Conservation (phyloP, 495 filamentous ascomycete genomes). For the Bombardia bombarda region DNA sequence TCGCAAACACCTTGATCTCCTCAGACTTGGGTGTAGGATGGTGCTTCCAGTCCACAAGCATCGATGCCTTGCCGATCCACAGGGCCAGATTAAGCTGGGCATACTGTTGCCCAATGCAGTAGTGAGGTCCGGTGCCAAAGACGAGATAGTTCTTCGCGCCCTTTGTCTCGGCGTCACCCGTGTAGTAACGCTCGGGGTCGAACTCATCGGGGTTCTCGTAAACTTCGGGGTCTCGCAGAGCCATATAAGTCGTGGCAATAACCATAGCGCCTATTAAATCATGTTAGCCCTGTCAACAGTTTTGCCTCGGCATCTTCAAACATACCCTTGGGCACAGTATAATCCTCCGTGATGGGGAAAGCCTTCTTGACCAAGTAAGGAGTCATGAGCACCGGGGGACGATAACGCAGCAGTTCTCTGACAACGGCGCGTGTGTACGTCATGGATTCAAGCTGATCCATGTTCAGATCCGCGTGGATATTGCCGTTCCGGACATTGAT, state of each 20-base stretch:
- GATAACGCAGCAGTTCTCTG: constrained; percentile 89
- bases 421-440: constrained; percentile 88
- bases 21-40: constrained; percentile 71
- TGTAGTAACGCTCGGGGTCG: constrained; percentile 88
- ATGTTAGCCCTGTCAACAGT: not conserved
- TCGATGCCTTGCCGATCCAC: constrained; percentile 90
- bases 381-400: constrained; percentile 96
- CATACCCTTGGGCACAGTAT: constrained; percentile 77
- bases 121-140: constrained; percentile 93
- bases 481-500: constrained; percentile 70
- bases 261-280: constrained; percentile 64
- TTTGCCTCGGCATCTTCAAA: not conserved
- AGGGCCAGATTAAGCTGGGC: constrained; percentile 83
- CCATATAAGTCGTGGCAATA: constrained; percentile 81
- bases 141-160: constrained; percentile 96
- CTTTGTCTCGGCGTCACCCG: constrained; percentile 76
- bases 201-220: constrained; percentile 86
- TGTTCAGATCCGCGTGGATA: constrained; percentile 55
- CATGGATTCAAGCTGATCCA: constrained; percentile 84
- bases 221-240: constrained; percentile 87
- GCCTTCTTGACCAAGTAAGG: constrained; percentile 92
- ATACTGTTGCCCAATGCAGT: constrained; percentile 92
- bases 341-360: constrained; percentile 83
- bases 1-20: constrained; percentile 97
- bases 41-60: constrained; percentile 88